Percentiles rank a stretch among this genome's conserved stretches.
These are phyloP conservation scores for Solanum pinnatisectum DNA, from an alignment of 257 asterid species.

Conservation along the genomic window DNA sequence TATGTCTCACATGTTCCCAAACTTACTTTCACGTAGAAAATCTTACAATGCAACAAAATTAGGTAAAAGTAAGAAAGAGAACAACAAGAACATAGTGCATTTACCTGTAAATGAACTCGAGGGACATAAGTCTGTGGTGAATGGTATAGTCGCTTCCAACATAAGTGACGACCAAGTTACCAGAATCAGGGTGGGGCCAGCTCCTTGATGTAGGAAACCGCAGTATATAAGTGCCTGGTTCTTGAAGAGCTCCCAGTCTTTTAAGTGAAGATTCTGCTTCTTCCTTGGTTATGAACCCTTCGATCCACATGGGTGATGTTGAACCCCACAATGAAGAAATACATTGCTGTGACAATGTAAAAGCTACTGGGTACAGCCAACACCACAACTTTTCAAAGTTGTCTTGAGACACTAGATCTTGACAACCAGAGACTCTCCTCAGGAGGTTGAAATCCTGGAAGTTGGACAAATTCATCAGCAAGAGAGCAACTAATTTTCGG, in stretches of 20 bases:
- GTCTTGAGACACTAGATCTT: slow-evolving; percentile 54
- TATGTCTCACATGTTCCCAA: background rate
- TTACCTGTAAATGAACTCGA: slow-evolving; percentile 48
- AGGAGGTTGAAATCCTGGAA: slow-evolving; percentile 72
- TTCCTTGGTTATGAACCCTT: slow-evolving; percentile 86
- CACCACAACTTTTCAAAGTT: slow-evolving; percentile 83
- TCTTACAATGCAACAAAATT: background rate
- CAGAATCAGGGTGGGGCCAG: slow-evolving; percentile 99
- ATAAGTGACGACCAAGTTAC: slow-evolving; percentile 66
- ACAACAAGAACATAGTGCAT: background rate
- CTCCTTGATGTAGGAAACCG: slow-evolving; percentile 87
- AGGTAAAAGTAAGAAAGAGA: background rate
- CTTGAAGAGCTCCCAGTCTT: slow-evolving; percentile 38
- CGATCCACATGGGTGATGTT: slow-evolving; percentile 61
- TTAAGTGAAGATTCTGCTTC: slow-evolving; percentile 72
- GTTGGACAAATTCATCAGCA: background rate
- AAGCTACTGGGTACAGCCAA: slow-evolving; percentile 89
- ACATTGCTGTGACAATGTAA: slow-evolving; percentile 46
- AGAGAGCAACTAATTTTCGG: background rate
- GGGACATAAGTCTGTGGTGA: slow-evolving; percentile 61
- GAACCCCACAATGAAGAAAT: slow-evolving; percentile 55
- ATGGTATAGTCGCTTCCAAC: slow-evolving; percentile 55
- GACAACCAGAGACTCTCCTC: slow-evolving; percentile 60
- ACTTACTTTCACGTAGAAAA: background rate
- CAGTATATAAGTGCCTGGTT: slow-evolving; percentile 72